These are phyloP conservation scores for Allomyces macrogynus DNA, from an alignment of 192 early-diverging fungal genomes.

Conservation along the genomic window DNA sequence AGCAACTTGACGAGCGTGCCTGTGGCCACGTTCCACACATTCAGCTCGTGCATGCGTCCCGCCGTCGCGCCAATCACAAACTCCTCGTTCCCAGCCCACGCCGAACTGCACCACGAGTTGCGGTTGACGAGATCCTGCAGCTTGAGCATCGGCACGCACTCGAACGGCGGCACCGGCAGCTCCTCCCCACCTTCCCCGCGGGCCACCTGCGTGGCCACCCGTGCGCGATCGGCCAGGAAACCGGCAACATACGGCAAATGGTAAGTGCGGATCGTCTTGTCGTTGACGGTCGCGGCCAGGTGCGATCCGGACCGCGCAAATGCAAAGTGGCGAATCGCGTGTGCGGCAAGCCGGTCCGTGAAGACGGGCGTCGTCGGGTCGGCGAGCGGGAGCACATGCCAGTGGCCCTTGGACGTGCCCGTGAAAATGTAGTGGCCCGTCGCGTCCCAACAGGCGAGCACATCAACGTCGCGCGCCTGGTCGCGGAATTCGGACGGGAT, in stretches of 20 bases:
- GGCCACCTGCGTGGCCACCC: not conserved
- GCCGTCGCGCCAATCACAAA: conserved; percentile 63
- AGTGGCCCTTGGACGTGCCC: not conserved
- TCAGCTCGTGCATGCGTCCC: conserved; percentile 56
- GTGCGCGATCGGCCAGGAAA: not conserved
- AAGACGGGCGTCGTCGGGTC: not conserved
- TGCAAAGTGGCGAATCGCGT: not conserved
- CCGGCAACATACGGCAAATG: not conserved
- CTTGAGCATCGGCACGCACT: conserved; percentile 25
- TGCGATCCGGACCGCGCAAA: not conserved
- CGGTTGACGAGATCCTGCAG: conserved; percentile 81
- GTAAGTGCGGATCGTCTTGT: not conserved
- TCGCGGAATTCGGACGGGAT: not conserved
- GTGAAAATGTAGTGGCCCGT: not conserved
- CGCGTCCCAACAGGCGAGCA: not conserved
- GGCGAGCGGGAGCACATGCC: not conserved
- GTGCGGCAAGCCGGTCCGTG: not conserved
- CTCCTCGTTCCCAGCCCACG: conserved; percentile 69
- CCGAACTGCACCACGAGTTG: conserved; percentile 71
- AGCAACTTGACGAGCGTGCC: conserved; percentile 75
- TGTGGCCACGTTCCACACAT: conserved; percentile 71
- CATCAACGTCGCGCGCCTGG: not conserved
- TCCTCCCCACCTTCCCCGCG: not conserved
- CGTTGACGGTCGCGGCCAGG: not conserved
- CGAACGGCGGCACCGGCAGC: not conserved